phyloP scores from a whole-genome alignment of 768 basidiomycete genomes.

The Porphyrellus cyaneotinctus region DNA sequence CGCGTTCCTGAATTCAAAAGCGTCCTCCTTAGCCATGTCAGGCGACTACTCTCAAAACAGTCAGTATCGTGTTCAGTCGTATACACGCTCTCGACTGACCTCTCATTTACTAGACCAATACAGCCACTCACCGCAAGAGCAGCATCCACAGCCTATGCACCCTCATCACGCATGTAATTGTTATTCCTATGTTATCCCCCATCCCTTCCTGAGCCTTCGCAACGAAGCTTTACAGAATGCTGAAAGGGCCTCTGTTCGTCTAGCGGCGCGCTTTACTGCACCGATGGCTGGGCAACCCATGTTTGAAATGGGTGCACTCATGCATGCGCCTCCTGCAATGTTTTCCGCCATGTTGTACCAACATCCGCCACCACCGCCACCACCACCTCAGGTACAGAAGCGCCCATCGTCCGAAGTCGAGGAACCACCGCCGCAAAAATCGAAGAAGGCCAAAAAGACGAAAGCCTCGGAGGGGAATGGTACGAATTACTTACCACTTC shows the following conservation, averaged over 20 bases:
- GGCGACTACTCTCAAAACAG: conserved; percentile 41
- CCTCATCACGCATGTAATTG: conserved; percentile 33
- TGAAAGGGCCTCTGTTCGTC: conserved; percentile 55
- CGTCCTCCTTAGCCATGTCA: conserved; percentile 35
- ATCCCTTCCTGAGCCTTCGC: conserved; percentile 18
- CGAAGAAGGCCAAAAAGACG: conserved; percentile 45
- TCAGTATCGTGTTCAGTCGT: conserved; percentile 31
- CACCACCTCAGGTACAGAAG: conserved; percentile 32
- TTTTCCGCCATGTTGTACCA: conserved; percentile 30
- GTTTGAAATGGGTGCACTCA: conserved; percentile 33
- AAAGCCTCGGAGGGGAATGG: conserved; percentile 34
- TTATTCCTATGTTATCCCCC: conserved; percentile 20
- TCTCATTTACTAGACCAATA: conserved; percentile 28
- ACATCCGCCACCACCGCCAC: conserved; percentile 27
- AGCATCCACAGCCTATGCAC: conserved; percentile 27
- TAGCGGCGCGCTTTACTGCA: conserved; percentile 48
- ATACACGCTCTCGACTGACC: conserved; percentile 17
- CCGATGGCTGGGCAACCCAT: conserved; percentile 29
- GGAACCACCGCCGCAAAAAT: conserved; percentile 39
- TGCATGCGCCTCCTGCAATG: conserved; percentile 27
- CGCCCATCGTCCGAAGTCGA: conserved; percentile 38
- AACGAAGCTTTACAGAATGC: conserved; percentile 46
- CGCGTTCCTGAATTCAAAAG: conserved; percentile 17
- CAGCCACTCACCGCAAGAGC: conserved; percentile 32
- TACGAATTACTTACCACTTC: conserved; percentile 15